Conservation (phyloP, 2,329 filamentous ascomycete genomes). For the Didymella segeticola region DNA sequence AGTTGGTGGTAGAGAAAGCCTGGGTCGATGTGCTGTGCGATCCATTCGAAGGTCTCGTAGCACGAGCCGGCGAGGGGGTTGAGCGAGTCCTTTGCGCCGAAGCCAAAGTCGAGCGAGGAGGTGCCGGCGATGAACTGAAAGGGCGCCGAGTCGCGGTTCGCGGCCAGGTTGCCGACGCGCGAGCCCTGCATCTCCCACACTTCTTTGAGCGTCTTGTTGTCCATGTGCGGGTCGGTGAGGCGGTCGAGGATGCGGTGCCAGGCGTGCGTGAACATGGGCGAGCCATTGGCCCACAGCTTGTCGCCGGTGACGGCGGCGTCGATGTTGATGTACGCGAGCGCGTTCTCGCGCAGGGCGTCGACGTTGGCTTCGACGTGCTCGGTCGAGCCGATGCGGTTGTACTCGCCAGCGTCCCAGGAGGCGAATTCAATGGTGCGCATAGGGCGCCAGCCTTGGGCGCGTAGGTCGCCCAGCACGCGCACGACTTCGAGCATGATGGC, state of each 20-base stretch:
- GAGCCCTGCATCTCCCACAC: constrained; percentile 73
- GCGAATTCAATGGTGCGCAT: constrained; percentile 95
- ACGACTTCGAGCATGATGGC: constrained; percentile 90
- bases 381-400: constrained; percentile 92
- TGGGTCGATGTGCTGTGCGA: constrained; percentile 80
- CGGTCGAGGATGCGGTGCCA: constrained; percentile 77
- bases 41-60: constrained; percentile 90
- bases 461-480: constrained; percentile 81
- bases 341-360: constrained; percentile 73
- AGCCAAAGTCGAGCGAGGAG: constrained; percentile 84
- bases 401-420: constrained; percentile 93
- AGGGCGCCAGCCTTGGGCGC: constrained; percentile 82
- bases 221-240: constrained; percentile 70
- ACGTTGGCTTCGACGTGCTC: constrained; percentile 91
- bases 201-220: constrained; percentile 73
- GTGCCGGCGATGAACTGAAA: constrained; percentile 93
- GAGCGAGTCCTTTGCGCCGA: constrained; percentile 53
- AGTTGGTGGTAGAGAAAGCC: constrained; percentile 80
- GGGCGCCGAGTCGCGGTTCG: constrained; percentile 81
- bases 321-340: constrained; percentile 88
- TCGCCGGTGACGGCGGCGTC: constrained; percentile 80
- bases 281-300: constrained; percentile 78
- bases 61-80: constrained; percentile 78
- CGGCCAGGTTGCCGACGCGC: constrained; percentile 72
- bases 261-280: constrained; percentile 77